Conservation (phyloP, 805 yeast genomes). For the Ogataea ganodermae region DNA sequence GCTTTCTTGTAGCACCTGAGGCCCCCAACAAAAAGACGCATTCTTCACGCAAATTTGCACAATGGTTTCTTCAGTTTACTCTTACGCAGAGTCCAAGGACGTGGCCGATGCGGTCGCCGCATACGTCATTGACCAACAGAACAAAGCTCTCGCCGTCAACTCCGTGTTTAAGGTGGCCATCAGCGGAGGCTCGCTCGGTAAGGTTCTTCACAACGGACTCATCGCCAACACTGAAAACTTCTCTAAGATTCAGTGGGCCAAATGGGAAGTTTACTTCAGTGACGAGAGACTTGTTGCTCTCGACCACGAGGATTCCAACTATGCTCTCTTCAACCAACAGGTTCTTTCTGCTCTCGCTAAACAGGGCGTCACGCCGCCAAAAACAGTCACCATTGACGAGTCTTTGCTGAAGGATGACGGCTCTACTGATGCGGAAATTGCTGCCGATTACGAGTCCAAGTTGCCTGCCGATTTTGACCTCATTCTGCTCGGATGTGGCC, state of each 20-base stretch:
- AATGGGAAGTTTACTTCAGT: conserved; percentile 82
- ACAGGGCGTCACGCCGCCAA: conserved; percentile 50
- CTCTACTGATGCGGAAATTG: conserved; percentile 54
- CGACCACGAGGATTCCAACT: conserved; percentile 82
- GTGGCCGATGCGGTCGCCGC: conserved; percentile 70
- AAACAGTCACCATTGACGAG: conserved; percentile 66
- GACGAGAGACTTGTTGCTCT: conserved; percentile 91
- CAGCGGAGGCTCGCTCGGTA: conserved; percentile 89
- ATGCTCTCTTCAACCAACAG: conserved; percentile 69
- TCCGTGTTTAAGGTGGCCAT: conserved; percentile 71
- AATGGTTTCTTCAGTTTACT: conserved; percentile 40
- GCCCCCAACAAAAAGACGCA: too few species aligned
- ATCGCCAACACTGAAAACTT: conserved; percentile 54
- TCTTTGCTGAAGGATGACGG: conserved; percentile 57
- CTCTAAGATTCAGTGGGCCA: conserved; percentile 57
- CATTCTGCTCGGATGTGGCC: conserved; percentile 86
- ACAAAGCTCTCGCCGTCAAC: conserved; percentile 50
- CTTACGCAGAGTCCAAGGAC: conserved; percentile 54
- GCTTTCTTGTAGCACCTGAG: too few species aligned
- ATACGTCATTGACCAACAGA: conserved; percentile 61
- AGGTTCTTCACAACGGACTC: conserved; percentile 66
- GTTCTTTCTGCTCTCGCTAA: conserved; percentile 53
- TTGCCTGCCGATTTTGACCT: conserved; percentile 65
- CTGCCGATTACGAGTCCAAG: conserved; percentile 59
- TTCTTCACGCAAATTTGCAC: neutral